These are phyloP conservation scores for Inga oerstediana DNA, from an alignment of 306 rosid species.

Conservation along the genomic window DNA sequence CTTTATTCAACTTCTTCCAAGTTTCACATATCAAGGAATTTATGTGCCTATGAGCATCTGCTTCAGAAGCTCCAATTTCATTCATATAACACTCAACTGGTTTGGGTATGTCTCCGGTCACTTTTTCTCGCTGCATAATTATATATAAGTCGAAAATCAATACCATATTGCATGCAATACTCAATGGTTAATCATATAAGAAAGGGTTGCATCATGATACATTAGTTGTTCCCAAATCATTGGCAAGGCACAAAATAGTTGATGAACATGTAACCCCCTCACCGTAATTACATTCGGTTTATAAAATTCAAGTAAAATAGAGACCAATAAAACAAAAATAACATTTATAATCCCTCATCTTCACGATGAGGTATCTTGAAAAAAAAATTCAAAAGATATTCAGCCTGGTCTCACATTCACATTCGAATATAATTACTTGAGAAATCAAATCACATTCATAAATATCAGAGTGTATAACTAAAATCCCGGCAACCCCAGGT, in stretches of 20 bases:
- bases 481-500: no score
- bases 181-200: not conserved
- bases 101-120: conserved; percentile 36
- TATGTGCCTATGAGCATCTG: conserved; percentile 14
- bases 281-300: no score
- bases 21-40: conserved; percentile 9
- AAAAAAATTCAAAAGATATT: no score
- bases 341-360: no score
- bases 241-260: not conserved
- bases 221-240: conserved; percentile 9
- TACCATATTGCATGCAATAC: not conserved
- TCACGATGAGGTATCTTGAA: no score
- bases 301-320: no score
- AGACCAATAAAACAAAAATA: no score
- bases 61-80: conserved; percentile 30
- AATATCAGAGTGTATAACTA: no score
- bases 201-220: not conserved
- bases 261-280: not conserved
- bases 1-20: conserved; percentile 30
- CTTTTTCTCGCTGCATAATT: conserved; percentile 3
- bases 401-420: no score
- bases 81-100: conserved; percentile 45
- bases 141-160: not conserved
- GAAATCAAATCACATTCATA: no score
- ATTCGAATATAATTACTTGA: no score